phyloP scores from a whole-genome alignment of 345 rosid species.

The Isatis tinctoria region DNA sequence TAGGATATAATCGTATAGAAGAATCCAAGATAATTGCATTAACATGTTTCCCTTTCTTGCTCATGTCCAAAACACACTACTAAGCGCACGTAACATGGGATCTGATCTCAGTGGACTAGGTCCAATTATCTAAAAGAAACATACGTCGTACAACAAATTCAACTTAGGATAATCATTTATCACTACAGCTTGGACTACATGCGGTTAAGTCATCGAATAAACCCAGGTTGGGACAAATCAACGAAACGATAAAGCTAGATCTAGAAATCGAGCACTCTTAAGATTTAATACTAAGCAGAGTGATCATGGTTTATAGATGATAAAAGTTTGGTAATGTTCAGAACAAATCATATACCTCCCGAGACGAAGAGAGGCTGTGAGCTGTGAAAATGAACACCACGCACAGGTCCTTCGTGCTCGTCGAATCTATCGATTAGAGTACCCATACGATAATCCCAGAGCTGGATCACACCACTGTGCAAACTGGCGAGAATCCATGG shows the following conservation, averaged over 20 bases:
- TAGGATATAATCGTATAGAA: not conserved
- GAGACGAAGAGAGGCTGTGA: slow-evolving; percentile 90
- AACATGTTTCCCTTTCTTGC: not conserved
- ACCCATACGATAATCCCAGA: slow-evolving; percentile 97
- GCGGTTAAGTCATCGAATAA: not conserved
- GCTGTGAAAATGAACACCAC: slow-evolving; percentile 89
- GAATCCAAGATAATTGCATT: slow-evolving; percentile 11
- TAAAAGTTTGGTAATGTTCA: not conserved
- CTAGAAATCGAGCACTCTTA: not conserved
- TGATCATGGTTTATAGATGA: not conserved
- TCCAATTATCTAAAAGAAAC: not conserved
- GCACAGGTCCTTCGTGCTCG: slow-evolving; percentile 95
- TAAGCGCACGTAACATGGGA: not conserved
- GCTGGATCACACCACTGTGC: slow-evolving; percentile 96
- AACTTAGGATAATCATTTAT: not conserved
- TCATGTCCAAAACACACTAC: not conserved
- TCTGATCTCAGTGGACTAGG: not conserved
- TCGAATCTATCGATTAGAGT: slow-evolving; percentile 83
- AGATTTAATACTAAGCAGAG: not conserved
- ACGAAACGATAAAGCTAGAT: not conserved
- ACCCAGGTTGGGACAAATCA: not conserved
- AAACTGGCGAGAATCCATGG: slow-evolving; percentile 97
- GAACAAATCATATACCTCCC: slow-evolving; percentile 46
- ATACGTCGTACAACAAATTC: not conserved
- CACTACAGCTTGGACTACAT: slow-evolving; percentile 6